Conservation (phyloP, 352 stramenopile species). For the Achlya hypogyna region DNA sequence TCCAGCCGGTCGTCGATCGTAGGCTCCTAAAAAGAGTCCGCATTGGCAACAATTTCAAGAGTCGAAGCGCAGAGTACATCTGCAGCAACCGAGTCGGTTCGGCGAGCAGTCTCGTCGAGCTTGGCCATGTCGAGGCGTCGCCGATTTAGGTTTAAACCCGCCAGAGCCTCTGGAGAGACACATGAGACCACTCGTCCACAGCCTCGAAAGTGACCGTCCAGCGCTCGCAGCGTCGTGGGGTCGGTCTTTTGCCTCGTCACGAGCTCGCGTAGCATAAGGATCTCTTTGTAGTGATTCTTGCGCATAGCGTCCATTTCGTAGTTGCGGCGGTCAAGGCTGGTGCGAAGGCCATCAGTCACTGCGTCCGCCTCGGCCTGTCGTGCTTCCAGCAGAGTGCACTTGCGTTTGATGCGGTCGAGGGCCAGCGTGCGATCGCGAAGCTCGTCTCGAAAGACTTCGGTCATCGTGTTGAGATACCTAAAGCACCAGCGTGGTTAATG, state of each 20-base stretch:
- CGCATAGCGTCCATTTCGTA: constrained; percentile 54
- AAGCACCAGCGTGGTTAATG: not conserved
- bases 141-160: not conserved
- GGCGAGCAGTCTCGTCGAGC: not conserved
- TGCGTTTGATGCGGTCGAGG: constrained; percentile 14
- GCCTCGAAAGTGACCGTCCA: constrained; percentile 35
- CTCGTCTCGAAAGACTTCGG: constrained; percentile 42
- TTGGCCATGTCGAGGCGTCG: not conserved
- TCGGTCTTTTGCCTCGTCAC: constrained; percentile 48
- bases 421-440: constrained; percentile 27
- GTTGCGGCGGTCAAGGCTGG: constrained; percentile 51
- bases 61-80: not conserved
- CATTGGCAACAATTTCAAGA: not conserved
- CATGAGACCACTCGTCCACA: not conserved
- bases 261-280: constrained; percentile 60
- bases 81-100: not conserved
- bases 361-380: constrained; percentile 26
- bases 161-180: not conserved
- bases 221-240: constrained; percentile 30
- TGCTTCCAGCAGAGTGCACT: constrained; percentile 23
- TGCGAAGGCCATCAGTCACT: constrained; percentile 31
- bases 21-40: not conserved
- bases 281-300: constrained; percentile 63
- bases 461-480: constrained; percentile 39
- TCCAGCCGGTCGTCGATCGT: not conserved